Conservation (phyloP, 768 basidiomycete genomes). For the Boletus huronensis region DNA sequence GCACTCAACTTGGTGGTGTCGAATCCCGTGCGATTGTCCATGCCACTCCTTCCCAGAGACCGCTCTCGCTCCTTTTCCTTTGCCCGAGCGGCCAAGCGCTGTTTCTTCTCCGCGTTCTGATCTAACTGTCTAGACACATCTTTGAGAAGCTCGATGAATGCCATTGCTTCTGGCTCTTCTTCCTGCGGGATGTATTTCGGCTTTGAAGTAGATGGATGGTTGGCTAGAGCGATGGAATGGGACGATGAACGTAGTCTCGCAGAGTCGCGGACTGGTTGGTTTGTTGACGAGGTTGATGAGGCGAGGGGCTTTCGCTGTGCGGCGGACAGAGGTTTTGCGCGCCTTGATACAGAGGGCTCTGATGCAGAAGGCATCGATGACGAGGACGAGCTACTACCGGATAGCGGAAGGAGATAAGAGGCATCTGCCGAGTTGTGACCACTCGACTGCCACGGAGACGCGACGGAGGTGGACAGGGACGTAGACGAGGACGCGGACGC, state of each 20-base stretch:
- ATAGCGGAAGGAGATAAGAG: conserved; percentile 6
- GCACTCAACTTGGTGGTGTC: not conserved
- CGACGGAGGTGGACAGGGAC: not conserved
- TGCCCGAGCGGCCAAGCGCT: conserved; percentile 12
- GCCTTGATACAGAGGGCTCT: conserved; percentile 1
- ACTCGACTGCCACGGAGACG: conserved; percentile 11
- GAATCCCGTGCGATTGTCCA: not conserved
- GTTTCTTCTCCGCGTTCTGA: conserved; percentile 26
- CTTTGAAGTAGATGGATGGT: not conserved
- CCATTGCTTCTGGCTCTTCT: conserved; percentile 21
- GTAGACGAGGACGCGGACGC: conserved; percentile 4
- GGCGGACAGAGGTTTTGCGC: conserved; percentile 4
- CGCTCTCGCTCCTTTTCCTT: conserved; percentile 10
- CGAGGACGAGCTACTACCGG: not conserved
- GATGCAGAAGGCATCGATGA: conserved; percentile 3
- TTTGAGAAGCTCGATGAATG: conserved; percentile 25
- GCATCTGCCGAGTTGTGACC: conserved; percentile 1
- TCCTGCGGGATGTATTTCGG: conserved; percentile 7
- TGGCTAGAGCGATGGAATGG: conserved; percentile 4
- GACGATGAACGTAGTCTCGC: conserved; percentile 19
- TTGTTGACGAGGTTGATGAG: conserved; percentile 18
- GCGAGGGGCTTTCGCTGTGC: conserved; percentile 17
- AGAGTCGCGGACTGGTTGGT: conserved; percentile 8
- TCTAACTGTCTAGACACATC: conserved; percentile 23
- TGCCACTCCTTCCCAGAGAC: not conserved